Conservation (phyloP, 495 filamentous ascomycete species). For the Aspergillus steynii region DNA sequence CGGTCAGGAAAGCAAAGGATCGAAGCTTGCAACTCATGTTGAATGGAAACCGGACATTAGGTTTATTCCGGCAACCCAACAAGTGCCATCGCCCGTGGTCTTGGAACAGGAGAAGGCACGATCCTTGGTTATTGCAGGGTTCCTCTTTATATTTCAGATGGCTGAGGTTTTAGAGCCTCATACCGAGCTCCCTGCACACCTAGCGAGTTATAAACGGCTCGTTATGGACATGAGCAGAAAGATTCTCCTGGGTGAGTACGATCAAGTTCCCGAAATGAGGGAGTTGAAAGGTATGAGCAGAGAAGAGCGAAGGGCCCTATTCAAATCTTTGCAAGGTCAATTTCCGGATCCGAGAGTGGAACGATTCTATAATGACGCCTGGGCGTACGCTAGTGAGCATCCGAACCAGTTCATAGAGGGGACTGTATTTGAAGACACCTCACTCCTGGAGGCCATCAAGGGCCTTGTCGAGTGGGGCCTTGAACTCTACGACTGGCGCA, state of each 20-base stretch:
- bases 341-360: neutral
- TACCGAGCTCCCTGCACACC: neutral
- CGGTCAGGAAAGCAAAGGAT: neutral
- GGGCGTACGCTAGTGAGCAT: neutral
- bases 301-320: neutral
- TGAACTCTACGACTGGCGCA: neutral
- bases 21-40: neutral
- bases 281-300: neutral
- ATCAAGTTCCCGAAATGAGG: neutral
- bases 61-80: neutral
- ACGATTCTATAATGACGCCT: neutral
- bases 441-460: neutral
- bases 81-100: neutral
- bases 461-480: neutral
- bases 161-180: neutral
- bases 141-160: neutral
- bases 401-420: neutral
- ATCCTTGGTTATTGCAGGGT: neutral
- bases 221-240: neutral
- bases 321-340: neutral
- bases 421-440: neutral
- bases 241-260: neutral
- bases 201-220: neutral
- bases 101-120: neutral
- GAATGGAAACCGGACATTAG: neutral